Evolutionary conservation across 164 flowering plant species (phyloP), one percentile per base, ranked within the genome.

Genomic region (Magnolia officinalis): DNA sequence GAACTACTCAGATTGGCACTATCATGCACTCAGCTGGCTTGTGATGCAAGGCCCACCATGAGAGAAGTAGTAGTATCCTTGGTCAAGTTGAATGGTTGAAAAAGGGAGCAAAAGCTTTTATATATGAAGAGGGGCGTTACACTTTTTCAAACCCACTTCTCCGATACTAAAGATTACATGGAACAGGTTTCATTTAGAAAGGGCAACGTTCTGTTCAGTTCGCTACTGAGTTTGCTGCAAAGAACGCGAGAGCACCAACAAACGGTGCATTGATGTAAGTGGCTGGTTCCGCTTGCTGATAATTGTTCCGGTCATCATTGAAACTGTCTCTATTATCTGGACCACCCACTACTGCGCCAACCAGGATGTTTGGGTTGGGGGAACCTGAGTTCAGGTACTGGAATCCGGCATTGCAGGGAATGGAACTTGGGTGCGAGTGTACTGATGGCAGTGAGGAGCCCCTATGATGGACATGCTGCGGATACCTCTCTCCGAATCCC

Each of bases 211-310:
- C 0, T n/a, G 66, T 72, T 72, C 75, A 50, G 1, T 20, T 21
- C 45, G 11, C n/a, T 63, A 66, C 63, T 37, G 75, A 69, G 50
- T 61, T 71, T 51, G 63, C 70, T 0, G 87, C 79, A 67, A 95
- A 92, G 85, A 83, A 92, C 50, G 98, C 99, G 1, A 91, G 80
- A 29, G 91, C 92, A 29, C 99, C 99, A 45, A 96, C 92, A 73
- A 94, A 83, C 6, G 99, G 98, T 1, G 99, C 99, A 81, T 96
- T 96, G 67, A 92, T 92, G 70, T 96, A 96, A 0, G 98, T 96
- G 18, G 99, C 95, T 0, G 99, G 99, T 81, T 96, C 99, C 2
- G 95, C 87, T 68, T 96, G 97, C 86, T 87, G 86, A 75, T 92
- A 94, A 71, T 89, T 89, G 74, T 88, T 86, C 77, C 98, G 76